A percentile compares a stretch with the other conserved stretches of the same genome.
These are phyloP conservation scores for Boletus austroedulis DNA, from an alignment of 1,284 basidiomycete genomes.

Conservation along the genomic window DNA sequence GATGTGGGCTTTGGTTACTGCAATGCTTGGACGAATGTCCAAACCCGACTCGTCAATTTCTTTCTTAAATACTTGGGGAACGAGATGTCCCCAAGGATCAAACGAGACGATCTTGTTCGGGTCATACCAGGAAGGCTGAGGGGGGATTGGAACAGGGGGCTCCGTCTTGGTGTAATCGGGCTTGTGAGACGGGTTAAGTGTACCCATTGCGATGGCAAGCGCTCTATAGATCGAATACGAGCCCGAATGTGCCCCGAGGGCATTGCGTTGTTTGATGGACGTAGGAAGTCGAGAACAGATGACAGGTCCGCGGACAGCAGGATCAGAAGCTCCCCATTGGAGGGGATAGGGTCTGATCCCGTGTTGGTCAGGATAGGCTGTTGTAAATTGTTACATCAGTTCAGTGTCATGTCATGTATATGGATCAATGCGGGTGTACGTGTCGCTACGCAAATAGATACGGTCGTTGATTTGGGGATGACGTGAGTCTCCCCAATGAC, in stretches of 20 bases:
- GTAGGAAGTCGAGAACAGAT: conserved; percentile 85
- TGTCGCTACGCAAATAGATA: conserved; percentile 3
- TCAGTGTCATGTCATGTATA: neutral
- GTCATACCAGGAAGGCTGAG: conserved; percentile 80
- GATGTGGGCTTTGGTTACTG: conserved; percentile 85
- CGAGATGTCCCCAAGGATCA: conserved; percentile 94
- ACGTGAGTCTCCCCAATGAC: conserved; percentile 1
- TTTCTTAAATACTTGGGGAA: conserved; percentile 72
- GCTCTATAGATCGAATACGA: conserved; percentile 95
- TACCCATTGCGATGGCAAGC: conserved; percentile 87
- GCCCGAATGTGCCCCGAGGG: conserved; percentile 91
- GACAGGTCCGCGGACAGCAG: conserved; percentile 76
- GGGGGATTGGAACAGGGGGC: conserved; percentile 82
- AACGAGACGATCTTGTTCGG: conserved; percentile 86
- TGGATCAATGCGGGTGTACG: neutral
- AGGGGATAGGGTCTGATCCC: conserved; percentile 78
- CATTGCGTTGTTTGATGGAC: conserved; percentile 88
- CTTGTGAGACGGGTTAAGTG: conserved; percentile 81
- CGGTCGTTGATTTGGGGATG: conserved; percentile 17
- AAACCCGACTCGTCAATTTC: conserved; percentile 65
- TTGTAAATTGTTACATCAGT: conserved; percentile 8
- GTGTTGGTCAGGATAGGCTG: conserved; percentile 71
- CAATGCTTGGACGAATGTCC: conserved; percentile 87
- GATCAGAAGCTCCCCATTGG: conserved; percentile 75
- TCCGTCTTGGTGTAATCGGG: conserved; percentile 88